A percentile compares a stretch with the other conserved stretches of the same genome.
These are phyloP conservation scores for Penicillium bovifimosum DNA, from an alignment of 495 filamentous ascomycete genomes.

Conservation along the genomic window DNA sequence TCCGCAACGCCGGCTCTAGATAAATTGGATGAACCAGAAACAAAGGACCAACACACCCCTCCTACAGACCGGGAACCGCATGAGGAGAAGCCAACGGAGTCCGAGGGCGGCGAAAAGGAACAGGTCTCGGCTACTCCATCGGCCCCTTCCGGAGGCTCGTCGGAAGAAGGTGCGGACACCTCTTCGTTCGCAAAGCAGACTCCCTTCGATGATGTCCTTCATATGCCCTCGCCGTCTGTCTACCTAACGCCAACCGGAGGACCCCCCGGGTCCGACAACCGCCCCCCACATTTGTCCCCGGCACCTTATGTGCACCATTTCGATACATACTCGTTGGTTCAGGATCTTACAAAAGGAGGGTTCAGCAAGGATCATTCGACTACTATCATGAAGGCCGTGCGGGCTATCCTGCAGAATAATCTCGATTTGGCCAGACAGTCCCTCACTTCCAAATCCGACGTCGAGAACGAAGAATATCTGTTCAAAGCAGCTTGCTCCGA, in stretches of 20 bases:
- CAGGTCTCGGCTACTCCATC: conserved; percentile 13
- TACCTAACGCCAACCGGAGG: conserved; percentile 27
- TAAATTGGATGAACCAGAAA: conserved; percentile 13
- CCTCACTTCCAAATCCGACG: conserved; percentile 70
- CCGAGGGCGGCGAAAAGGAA: conserved; percentile 11
- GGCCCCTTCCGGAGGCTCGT: conserved; percentile 20
- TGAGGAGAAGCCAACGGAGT: conserved; percentile 14
- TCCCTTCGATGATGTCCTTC: conserved; percentile 61
- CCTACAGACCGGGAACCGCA: conserved; percentile 18
- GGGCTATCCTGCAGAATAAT: conserved; percentile 68
- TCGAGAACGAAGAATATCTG: conserved; percentile 86
- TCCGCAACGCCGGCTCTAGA: not conserved
- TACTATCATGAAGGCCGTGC: conserved; percentile 83
- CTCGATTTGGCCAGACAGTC: conserved; percentile 70
- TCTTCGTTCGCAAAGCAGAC: conserved; percentile 28
- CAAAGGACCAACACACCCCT: conserved; percentile 10
- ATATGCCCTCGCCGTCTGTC: conserved; percentile 47
- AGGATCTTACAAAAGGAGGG: conserved; percentile 61
- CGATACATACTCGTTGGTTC: conserved; percentile 84
- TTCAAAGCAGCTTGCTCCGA: conserved; percentile 94
- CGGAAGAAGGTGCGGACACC: conserved; percentile 30
- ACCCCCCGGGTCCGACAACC: conserved; percentile 34
- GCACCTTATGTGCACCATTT: conserved; percentile 91
- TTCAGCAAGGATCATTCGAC: conserved; percentile 67
- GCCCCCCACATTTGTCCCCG: conserved; percentile 61